Evolutionary conservation across 257 asterid species (phyloP), one percentile per base, ranked within the genome.

Genomic region (Solanum sitiens): DNA sequence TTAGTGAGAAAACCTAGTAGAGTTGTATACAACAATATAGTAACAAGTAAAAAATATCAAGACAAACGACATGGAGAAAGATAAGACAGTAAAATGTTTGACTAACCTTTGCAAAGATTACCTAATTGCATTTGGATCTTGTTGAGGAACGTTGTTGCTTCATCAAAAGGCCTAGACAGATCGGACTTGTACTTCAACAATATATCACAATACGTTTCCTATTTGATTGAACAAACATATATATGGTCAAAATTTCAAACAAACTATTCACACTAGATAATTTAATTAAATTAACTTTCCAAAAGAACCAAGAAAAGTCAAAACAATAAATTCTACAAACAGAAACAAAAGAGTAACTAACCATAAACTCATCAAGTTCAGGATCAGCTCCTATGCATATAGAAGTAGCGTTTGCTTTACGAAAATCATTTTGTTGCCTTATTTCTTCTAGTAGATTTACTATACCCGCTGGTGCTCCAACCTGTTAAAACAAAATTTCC

Each of bases 121-220:
- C 91, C 85, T 73, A 96, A 94, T 45, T 95, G 98, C 56, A 94
- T 39, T 89, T 94, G 87, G 30, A 96, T 94, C 40, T 94, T 90
- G 96, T 86, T 86, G 88, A 96, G 96, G 90, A 96, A 96, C 15
- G 95, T 92, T 14, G 93, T 94, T 30, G 99, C 98, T 93, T 96
- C 99, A 86, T 93, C 93, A 18, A 95, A 96, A n/a, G 98, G 97
- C 91, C 93, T 90, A 1, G 93, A 91, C 56, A 96, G 95, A 92
- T 95, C 97, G 86, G 94, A 90, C 90, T 95, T 96, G 89, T 88
- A 95, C 91, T 93, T 94, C 90, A 93, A 90, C 92, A 96, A 79
- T 73, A 94, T 89, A 76, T 93, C 94, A 84, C 92, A 92, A 87
- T 94, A 96, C 45, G 93, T 93, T 92, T 95, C 98, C 99, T 96